phyloP scores from a whole-genome alignment of 2,329 filamentous ascomycete species.

The Monilinia fructigena region DNA sequence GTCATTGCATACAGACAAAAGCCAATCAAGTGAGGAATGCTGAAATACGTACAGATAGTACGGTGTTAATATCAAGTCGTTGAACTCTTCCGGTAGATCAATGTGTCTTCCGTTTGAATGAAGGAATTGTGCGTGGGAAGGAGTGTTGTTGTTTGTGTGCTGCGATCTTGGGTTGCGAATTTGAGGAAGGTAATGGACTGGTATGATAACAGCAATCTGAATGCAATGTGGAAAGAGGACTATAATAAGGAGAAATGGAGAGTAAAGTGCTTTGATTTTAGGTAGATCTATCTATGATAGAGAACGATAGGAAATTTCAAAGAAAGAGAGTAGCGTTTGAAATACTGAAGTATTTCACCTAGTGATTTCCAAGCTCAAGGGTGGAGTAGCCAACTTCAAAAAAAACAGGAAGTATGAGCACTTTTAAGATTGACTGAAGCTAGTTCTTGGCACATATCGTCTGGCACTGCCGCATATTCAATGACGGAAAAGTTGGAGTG shows the following conservation, averaged over 20 bases:
- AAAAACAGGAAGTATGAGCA: constrained; percentile 3
- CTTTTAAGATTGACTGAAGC: not conserved
- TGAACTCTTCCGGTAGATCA: not conserved
- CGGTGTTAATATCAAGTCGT: not conserved
- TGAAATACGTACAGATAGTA: constrained; percentile 11
- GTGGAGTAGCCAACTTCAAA: not conserved
- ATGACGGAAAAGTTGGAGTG: not conserved
- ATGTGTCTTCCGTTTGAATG: not conserved
- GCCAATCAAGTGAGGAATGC: not conserved
- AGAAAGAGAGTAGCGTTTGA: constrained; percentile 8
- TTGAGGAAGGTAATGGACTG: not conserved
- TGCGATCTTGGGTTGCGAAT: not conserved
- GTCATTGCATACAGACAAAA: not conserved
- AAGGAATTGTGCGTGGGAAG: no score
- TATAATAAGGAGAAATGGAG: not conserved
- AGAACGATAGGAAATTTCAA: not conserved
- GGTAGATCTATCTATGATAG: constrained; percentile 15
- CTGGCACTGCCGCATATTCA: not conserved
- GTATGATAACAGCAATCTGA: constrained; percentile 3
- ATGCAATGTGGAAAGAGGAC: not conserved
- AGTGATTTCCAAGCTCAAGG: not conserved
- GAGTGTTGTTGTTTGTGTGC: not conserved
- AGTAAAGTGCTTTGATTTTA: not conserved
- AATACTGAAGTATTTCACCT: constrained; percentile 8
- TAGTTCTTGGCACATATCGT: not conserved